Evolutionary conservation across 257 asterid species (phyloP).

Genomic region (Solanum commersonii): DNA sequence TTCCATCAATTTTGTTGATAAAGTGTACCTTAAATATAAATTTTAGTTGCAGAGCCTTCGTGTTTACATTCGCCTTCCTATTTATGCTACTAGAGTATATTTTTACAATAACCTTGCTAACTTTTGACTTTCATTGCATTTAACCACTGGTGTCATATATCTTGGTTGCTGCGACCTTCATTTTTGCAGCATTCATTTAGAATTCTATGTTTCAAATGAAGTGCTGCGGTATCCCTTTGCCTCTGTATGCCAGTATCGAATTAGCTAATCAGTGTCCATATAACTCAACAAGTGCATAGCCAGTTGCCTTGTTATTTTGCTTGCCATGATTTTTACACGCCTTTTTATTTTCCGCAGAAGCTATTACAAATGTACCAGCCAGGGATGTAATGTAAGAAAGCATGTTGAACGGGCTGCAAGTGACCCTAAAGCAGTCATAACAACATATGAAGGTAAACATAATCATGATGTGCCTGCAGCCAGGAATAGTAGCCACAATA

Average conservation of each 20-base stretch:
- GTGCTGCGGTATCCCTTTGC: background rate
- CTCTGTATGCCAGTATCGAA: background rate
- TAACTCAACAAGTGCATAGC: background rate
- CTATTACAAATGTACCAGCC: conserved; percentile 79
- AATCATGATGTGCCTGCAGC: conserved; percentile 80
- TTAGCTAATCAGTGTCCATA: background rate
- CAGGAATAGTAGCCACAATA: conserved; percentile 50
- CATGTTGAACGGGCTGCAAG: conserved; percentile 88
- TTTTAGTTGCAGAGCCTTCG: background rate
- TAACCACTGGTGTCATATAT: background rate
- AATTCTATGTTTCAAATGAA: background rate
- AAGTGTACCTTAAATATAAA: background rate
- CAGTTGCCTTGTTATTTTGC: background rate
- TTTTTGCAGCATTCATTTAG: background rate
- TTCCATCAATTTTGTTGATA: background rate
- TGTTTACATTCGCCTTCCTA: background rate
- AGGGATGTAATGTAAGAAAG: conserved; percentile 85
- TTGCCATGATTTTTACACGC: background rate
- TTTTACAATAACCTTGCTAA: background rate
- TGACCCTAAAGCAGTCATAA: conserved; percentile 80
- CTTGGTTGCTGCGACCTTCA: background rate
- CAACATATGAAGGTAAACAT: conserved; percentile 86
- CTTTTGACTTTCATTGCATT: background rate
- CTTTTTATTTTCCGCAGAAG: conserved; percentile 47
- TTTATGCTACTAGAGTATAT: background rate